phyloP scores from a whole-genome alignment of 73 alveolate genomes.

The Paramecium tetraurelia region DNA sequence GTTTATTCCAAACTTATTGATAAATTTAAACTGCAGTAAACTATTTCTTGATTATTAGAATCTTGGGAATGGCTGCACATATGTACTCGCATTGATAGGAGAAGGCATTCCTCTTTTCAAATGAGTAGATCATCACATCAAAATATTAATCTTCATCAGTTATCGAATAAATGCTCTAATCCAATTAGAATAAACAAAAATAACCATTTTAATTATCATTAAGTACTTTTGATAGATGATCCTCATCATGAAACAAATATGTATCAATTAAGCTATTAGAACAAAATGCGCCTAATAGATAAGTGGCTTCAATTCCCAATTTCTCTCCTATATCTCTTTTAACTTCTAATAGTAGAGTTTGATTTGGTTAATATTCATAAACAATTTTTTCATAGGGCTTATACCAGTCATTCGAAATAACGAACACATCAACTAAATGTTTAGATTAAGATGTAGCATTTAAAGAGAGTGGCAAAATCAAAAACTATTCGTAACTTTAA shows the following conservation, averaged over 20 bases:
- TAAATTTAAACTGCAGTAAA: not conserved
- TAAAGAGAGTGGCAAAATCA: conserved; percentile 33
- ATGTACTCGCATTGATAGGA: not conserved
- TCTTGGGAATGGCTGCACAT: not conserved
- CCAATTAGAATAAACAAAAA: not conserved
- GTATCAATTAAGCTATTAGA: not conserved
- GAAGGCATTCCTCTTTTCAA: not conserved
- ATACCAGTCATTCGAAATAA: conserved; percentile 5
- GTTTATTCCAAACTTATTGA: not conserved
- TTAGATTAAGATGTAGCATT: not conserved
- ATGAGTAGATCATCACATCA: not conserved
- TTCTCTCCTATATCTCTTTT: conserved; percentile 16
- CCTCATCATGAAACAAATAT: conserved; percentile 12
- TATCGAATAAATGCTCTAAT: not conserved
- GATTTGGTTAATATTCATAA: not conserved
- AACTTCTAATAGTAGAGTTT: not conserved
- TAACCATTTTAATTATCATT: not conserved
- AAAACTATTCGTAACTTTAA: conserved; percentile 25
- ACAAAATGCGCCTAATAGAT: not conserved
- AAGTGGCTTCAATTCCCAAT: not conserved
- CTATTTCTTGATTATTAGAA: not conserved
- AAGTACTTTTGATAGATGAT: not conserved
- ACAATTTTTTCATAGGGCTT: not conserved
- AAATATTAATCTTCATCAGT: conserved; percentile 44
- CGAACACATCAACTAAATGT: not conserved